Evolutionary conservation across 768 basidiomycete genomes (phyloP).

Genomic region (Xerocomellus dryophilus): DNA sequence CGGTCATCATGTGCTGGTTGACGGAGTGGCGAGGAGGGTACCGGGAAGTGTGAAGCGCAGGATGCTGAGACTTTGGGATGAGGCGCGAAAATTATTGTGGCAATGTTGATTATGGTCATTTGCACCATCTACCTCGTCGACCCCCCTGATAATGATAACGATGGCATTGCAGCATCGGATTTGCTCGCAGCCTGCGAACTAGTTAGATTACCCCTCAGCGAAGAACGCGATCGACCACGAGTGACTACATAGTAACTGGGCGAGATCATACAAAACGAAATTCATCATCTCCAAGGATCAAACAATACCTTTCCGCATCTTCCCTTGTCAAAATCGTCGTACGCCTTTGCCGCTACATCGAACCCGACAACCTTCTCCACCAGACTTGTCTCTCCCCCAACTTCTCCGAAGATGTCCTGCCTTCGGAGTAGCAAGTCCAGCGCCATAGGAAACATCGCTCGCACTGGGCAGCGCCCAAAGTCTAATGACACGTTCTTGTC

Average conservation of each 20-base stretch:
- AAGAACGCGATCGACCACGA: too few relatives aligned
- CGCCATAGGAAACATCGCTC: constrained; percentile 71
- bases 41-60: too few relatives aligned
- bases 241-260: neutral
- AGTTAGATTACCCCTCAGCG: too few relatives aligned
- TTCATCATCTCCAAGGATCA: constrained; percentile 57
- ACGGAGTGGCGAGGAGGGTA: too few relatives aligned
- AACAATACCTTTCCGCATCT: constrained; percentile 75
- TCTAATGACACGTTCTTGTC: constrained; percentile 77
- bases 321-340: constrained; percentile 68
- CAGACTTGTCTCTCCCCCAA: constrained; percentile 58
- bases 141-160: too few relatives aligned
- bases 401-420: constrained; percentile 71
- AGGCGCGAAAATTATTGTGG: too few relatives aligned
- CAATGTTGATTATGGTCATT: too few relatives aligned
- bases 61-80: too few relatives aligned
- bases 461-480: constrained; percentile 80
- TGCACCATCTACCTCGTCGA: too few relatives aligned
- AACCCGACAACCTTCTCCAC: constrained; percentile 68
- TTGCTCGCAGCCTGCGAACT: too few relatives aligned
- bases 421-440: constrained; percentile 65
- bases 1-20: too few relatives aligned
- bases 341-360: constrained; percentile 53
- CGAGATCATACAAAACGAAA: neutral
- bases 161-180: too few relatives aligned